Evolutionary conservation across 2,329 filamentous ascomycete species (phyloP), one percentile per base, ranked within the genome.

Genomic region (Alternaria gansuensis): DNA sequence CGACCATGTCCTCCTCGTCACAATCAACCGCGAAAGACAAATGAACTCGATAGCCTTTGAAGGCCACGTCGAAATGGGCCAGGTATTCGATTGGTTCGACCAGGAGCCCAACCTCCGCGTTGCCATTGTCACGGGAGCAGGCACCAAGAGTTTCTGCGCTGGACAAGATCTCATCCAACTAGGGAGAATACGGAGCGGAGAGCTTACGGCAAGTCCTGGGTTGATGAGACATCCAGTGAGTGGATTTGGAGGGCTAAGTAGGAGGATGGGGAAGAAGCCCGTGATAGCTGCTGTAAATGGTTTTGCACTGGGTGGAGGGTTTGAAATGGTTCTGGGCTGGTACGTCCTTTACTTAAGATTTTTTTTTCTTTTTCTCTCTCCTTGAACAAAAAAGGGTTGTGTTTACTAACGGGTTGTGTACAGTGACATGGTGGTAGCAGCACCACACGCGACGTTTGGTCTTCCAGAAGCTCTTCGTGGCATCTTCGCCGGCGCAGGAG

Each of bases 231-330:
- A 82, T 61, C 82, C 83, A 1, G 54, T 77, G 2, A 73, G 71
- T 58, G 86, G 86, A 0, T 86, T 87, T 67, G 82, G 78, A 36
- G 87, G 85, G 0, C 70, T 89, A 13, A 85, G 83, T 39, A 78
- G 83, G 39, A 78, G 87, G 11, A 74, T 74, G 11, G 87, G 87
- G 0, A 87, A 85, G 77, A 87, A 87, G 73, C 85, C 85, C 1
- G 79, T 87, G 44, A 84, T 87, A 69, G 84, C 84, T 8, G 85
- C 85, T 2, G 83, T 87, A 3, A 87, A 87, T 72, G 85, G 85
- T 0, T 80, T 83, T 59, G 83, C 84, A 1, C 75, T 85, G 45
- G 85, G 85, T 0, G 85, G 85, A 4, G 85, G 85, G 0, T 86
- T 85, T 63, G 85, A 87, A 73, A 83, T 85, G 64, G 80, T 81